A percentile compares a stretch with the other conserved stretches of the same genome.
phyloP scores from a whole-genome alignment of 1,284 basidiomycete species.

The Heterobasidion annosum region DNA sequence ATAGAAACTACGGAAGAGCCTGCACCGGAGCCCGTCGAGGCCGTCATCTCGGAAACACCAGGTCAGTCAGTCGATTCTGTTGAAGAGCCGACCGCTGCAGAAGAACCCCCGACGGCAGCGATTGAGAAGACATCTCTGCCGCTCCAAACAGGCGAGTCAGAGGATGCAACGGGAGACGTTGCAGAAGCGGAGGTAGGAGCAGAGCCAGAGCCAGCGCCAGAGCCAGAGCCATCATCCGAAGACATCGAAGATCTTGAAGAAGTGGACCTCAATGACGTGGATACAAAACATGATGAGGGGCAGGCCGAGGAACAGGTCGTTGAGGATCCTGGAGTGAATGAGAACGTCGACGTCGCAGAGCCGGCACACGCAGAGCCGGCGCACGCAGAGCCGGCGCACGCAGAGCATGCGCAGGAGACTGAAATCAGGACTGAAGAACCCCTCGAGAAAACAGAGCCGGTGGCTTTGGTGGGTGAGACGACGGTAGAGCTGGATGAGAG shows the following conservation, averaged over 20 bases:
- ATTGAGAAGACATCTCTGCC: not conserved
- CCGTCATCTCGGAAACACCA: too few species aligned
- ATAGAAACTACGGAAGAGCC: not conserved
- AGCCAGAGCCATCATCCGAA: not conserved
- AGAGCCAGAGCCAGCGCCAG: not conserved
- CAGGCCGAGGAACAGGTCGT: conserved; percentile 2
- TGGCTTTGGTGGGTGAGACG: not conserved
- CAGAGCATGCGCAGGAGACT: conserved; percentile 2
- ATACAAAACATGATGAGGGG: conserved; percentile 3
- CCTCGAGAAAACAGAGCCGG: not conserved
- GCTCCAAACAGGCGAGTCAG: too few species aligned
- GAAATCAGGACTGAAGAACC: conserved; percentile 1
- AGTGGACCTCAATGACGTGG: not conserved
- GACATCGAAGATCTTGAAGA: not conserved
- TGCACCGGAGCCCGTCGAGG: too few species aligned
- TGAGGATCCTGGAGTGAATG: conserved; percentile 7
- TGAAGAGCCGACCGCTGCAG: not conserved
- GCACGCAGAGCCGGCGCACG: not conserved
- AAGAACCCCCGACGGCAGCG: not conserved
- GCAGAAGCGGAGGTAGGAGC: not conserved
- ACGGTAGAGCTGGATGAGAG: not conserved
- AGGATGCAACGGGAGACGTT: not conserved
- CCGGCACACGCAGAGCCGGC: too few species aligned
- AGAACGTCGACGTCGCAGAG: conserved; percentile 5
- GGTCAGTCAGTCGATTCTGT: too few species aligned